phyloP scores from a whole-genome alignment of 441 rosid species.

The Populus hybrid region DNA sequence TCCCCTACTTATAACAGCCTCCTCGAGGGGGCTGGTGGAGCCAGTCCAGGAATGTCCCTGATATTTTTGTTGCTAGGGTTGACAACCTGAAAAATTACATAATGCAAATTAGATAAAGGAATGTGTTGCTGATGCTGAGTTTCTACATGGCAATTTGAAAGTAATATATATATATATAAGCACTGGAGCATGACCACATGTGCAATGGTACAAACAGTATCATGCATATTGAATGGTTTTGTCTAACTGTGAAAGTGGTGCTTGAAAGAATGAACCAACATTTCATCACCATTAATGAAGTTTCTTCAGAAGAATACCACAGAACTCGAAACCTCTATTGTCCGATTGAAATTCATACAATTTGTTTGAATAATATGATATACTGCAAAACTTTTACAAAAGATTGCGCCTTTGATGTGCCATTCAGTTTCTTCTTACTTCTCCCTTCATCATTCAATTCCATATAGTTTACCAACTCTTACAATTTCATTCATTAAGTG shows the following conservation, averaged over 20 bases:
- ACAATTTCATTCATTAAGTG: neutral
- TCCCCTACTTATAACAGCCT: conserved; percentile 64
- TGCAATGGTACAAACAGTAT: neutral
- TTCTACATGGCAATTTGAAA: neutral
- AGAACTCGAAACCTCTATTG: neutral
- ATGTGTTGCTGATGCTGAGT: neutral
- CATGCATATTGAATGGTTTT: neutral
- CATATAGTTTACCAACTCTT: neutral
- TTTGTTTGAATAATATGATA: neutral
- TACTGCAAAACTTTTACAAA: neutral
- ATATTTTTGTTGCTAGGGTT: conserved; percentile 87
- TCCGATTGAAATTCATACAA: neutral
- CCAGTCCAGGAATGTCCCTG: conserved; percentile 97
- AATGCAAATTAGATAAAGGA: conserved; percentile 7
- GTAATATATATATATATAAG: neutral
- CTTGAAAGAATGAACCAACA: neutral
- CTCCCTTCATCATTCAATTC: neutral
- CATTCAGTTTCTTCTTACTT: neutral
- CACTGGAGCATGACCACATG: neutral
- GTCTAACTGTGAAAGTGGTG: neutral
- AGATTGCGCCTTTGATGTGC: neutral
- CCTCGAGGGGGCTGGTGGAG: conserved; percentile 94
- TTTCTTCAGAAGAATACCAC: neutral
- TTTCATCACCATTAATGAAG: neutral
- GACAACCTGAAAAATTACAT: conserved; percentile 56